Evolutionary conservation across 2,329 filamentous ascomycete genomes (phyloP).

Genomic region (Plenodomus tracheiphilus): DNA sequence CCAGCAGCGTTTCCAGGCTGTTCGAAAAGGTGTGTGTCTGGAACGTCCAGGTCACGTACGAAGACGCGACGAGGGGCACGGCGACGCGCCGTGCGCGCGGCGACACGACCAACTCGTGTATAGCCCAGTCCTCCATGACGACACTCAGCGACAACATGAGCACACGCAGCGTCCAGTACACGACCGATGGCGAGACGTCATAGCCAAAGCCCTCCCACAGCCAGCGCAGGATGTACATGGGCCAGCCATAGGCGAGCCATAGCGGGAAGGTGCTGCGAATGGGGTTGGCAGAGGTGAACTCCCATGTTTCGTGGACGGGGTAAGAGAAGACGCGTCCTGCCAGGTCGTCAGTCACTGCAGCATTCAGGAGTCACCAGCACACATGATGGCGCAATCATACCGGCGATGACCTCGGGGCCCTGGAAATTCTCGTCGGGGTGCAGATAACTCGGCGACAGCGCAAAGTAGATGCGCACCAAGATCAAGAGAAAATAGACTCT

Average conservation of each 20-base stretch:
- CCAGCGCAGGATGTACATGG: slow-evolving; percentile 91
- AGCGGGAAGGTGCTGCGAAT: slow-evolving; percentile 95
- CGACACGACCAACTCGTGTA: slow-evolving; percentile 84
- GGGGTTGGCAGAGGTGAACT: slow-evolving; percentile 85
- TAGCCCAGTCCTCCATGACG: slow-evolving; percentile 95
- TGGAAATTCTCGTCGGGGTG: slow-evolving; percentile 99
- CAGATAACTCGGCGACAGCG: slow-evolving; percentile 90
- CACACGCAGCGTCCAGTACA: slow-evolving; percentile 86
- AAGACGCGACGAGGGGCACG: slow-evolving; percentile 85
- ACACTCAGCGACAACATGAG: slow-evolving; percentile 96
- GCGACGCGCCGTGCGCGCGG: slow-evolving; percentile 71
- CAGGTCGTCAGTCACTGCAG: slow-evolving; percentile 12
- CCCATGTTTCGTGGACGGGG: slow-evolving; percentile 89
- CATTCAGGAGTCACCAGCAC: not conserved
- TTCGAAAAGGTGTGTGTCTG: slow-evolving; percentile 99
- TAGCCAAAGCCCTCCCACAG: slow-evolving; percentile 85
- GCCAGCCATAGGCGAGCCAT: slow-evolving; percentile 93
- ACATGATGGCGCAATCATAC: slow-evolving; percentile 51
- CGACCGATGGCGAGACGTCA: slow-evolving; percentile 77
- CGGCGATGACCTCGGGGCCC: slow-evolving; percentile 94
- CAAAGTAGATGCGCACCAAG: slow-evolving; percentile 89
- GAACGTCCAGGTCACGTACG: slow-evolving; percentile 98
- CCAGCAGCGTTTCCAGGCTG: slow-evolving; percentile 89
- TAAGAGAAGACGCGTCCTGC: slow-evolving; percentile 91
- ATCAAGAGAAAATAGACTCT: slow-evolving; percentile 83